Evolutionary conservation across 164 flowering plant genomes (phyloP).

Genomic region (Vitis riparia): DNA sequence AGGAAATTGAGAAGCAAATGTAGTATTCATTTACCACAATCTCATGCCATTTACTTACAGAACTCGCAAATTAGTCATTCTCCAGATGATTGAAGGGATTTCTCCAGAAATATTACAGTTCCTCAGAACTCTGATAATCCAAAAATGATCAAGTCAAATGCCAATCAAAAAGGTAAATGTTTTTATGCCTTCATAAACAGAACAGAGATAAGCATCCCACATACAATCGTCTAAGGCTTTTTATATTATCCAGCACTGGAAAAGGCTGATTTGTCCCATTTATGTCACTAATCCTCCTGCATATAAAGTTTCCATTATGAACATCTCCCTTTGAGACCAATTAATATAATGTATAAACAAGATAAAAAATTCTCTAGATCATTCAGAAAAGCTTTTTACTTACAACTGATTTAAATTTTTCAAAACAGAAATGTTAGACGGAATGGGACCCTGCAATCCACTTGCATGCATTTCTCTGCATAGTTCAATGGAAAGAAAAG

Average conservation of each 20-base stretch:
- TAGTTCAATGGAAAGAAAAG: too few species aligned
- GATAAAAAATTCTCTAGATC: neutral
- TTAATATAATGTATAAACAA: neutral
- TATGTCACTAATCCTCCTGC: constrained; percentile 3
- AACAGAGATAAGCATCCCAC: neutral
- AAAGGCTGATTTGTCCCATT: neutral
- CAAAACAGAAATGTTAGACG: neutral
- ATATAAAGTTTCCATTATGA: neutral
- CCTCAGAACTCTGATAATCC: constrained; percentile 14
- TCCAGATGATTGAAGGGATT: constrained; percentile 24
- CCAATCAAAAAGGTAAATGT: neutral
- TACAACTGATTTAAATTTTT: neutral
- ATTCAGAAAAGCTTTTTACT: neutral
- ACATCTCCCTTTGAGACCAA: neutral
- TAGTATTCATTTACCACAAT: neutral
- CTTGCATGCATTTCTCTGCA: constrained; percentile 20
- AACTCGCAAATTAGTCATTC: neutral
- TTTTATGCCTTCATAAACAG: neutral
- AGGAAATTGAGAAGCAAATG: too few species aligned
- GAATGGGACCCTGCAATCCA: neutral
- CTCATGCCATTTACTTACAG: constrained; percentile 15
- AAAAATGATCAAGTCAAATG: neutral
- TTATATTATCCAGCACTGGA: neutral
- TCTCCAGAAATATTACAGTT: constrained; percentile 20
- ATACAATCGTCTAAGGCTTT: neutral